Percentiles rank a stretch among this genome's conserved stretches.
phyloP scores from a whole-genome alignment of 495 filamentous ascomycete species.

The Daldinia caldariorum region DNA sequence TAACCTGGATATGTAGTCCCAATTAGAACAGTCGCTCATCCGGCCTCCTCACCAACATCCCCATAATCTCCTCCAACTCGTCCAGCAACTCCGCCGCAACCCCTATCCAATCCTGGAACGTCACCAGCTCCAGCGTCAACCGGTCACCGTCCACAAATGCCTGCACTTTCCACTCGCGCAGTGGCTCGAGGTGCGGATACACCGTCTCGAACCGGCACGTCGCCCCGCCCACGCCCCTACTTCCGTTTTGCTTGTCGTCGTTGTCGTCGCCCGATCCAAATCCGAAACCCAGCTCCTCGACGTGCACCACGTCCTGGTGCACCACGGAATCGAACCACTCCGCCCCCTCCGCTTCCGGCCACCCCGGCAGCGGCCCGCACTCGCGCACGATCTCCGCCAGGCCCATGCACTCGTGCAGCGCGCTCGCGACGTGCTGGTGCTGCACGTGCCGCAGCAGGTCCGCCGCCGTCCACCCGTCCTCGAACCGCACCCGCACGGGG shows the following conservation, averaged over 20 bases:
- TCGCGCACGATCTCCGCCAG: constrained; percentile 47
- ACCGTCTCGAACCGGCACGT: constrained; percentile 53
- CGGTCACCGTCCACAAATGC: constrained; percentile 53
- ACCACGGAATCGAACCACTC: constrained; percentile 58
- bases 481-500: constrained; percentile 51
- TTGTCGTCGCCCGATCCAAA: neutral
- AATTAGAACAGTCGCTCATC: constrained; percentile 28
- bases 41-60: constrained; percentile 46
- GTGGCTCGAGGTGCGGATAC: constrained; percentile 55
- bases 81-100: constrained; percentile 50
- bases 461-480: constrained; percentile 34
- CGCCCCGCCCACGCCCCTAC: constrained; percentile 28
- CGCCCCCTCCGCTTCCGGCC: constrained; percentile 7
- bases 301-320: constrained; percentile 59
- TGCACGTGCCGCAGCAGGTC: constrained; percentile 52
- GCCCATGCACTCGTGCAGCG: constrained; percentile 52
- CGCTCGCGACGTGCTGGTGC: constrained; percentile 51
- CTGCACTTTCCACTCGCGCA: constrained; percentile 60
- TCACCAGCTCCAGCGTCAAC: constrained; percentile 56
- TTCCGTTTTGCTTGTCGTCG: constrained; percentile 20
- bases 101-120: constrained; percentile 53
- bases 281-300: constrained; percentile 51
- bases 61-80: constrained; percentile 47
- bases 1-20: neutral
- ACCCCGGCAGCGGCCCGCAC: constrained; percentile 40